Conservation (phyloP, 345 rosid genomes). For the Ceriops decandra region DNA sequence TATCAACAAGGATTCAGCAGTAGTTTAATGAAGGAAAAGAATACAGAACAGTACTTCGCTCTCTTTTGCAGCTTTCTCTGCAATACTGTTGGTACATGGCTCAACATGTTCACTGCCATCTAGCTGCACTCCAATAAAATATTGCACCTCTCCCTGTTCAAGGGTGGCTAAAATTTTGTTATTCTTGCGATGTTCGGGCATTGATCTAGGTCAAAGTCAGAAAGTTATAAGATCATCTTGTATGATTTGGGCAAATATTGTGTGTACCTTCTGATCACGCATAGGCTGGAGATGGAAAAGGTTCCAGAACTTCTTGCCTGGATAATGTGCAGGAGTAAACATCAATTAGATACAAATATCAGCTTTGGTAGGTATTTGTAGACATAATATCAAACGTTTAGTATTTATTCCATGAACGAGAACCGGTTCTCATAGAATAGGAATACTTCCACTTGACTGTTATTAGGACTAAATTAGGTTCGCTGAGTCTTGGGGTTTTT, state of each 20-base stretch:
- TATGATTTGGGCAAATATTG: not conserved
- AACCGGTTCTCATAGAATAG: too few species aligned
- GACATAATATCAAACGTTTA: too few species aligned
- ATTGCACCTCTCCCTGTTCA: constrained; percentile 89
- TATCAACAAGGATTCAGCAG: too few species aligned
- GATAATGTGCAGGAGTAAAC: not conserved
- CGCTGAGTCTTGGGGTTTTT: too few species aligned
- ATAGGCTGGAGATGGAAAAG: constrained; percentile 96
- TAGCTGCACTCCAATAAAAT: constrained; percentile 92
- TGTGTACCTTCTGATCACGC: constrained; percentile 94
- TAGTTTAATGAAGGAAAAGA: not conserved
- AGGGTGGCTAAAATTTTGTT: not conserved
- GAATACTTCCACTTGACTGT: too few species aligned
- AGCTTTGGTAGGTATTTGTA: not conserved
- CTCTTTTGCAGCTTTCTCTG: constrained; percentile 57
- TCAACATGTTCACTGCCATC: constrained; percentile 94
- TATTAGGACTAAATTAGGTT: too few species aligned
- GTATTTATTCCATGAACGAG: too few species aligned
- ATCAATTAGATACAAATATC: not conserved
- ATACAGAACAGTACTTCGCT: constrained; percentile 59
- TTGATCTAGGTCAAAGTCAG: not conserved
- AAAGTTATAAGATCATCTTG: not conserved
- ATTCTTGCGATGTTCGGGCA: not conserved
- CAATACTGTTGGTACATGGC: constrained; percentile 67
- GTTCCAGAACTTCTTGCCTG: constrained; percentile 99